Evolutionary conservation across 139 green algal genomes (phyloP), one percentile per base, ranked within the genome.

Genomic region (Closterium sp.): DNA sequence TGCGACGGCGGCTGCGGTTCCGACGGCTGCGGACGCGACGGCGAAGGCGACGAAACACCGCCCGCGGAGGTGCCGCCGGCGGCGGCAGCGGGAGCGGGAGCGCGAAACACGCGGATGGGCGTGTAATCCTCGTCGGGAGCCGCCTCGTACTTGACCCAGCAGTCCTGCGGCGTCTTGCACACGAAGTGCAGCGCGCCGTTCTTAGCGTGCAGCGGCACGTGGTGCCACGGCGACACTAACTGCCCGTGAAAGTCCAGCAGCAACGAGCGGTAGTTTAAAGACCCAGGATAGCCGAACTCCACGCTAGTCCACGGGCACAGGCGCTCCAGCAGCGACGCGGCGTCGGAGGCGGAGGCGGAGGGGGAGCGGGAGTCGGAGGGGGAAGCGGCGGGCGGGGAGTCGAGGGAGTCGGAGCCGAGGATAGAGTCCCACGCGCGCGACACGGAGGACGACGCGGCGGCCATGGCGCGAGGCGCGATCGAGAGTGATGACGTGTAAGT

Each of bases 131-230:
- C 98, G 90, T 99, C 97, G 19, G 97, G 99, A 86, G 98, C 98
- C 0, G 98, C 96, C 96, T 99, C 98, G 97, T 99, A 99, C 96
- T 99, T 99, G 62, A 98, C 98, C 5, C 95, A 96, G 10, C 97
- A 98, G 95, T 99, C 98, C 88, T 91, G 42, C 50, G 98, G 98
- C 94, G 99, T 99, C 96, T 99, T 98, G 94, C 97, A 98, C 30
- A 99, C 96, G 93, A 99, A 99, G 96, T 99, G 98, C 91, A 98
- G 89, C 21, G 93, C 91, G 87, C 97, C 97, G 34, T 98, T 96
- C 2, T 96, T 96, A 31, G 96, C 96, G 88, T 97, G 97, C 34
- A 99, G 96, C 4, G 98, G 98, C 93, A 99, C 98, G 94, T 99
- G 97, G 95, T 99, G 98, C 98, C 98, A 99, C 70, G 97, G 95